phyloP scores from a whole-genome alignment of 306 rosid genomes.

The Casuarina cunninghamiana region DNA sequence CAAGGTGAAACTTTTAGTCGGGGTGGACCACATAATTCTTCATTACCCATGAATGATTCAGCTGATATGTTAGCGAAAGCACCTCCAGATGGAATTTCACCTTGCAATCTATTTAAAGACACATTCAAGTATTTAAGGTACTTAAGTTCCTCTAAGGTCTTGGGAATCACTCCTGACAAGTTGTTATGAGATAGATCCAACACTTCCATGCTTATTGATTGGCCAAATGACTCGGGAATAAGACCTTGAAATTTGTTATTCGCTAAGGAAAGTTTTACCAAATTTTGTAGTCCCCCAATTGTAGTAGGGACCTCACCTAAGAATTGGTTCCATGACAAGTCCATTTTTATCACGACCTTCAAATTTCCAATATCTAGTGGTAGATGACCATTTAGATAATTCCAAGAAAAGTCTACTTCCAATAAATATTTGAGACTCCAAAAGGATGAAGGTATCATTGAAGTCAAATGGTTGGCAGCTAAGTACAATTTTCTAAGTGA shows the following conservation, averaged over 20 bases:
- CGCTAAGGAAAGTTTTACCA: conserved; percentile 25
- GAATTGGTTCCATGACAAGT: conserved; percentile 29
- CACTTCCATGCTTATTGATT: conserved; percentile 20
- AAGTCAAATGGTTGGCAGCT: background rate
- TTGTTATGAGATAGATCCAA: conserved; percentile 30
- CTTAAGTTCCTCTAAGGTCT: conserved; percentile 13
- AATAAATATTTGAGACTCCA: conserved; percentile 15
- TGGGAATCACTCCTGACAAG: conserved; percentile 34
- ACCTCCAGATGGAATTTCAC: conserved; percentile 31
- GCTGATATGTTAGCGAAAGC: conserved; percentile 22
- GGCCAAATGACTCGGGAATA: conserved; percentile 34
- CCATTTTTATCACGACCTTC: conserved; percentile 4
- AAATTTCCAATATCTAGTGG: conserved; percentile 19
- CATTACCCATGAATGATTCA: conserved; percentile 29
- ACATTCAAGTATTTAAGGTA: conserved; percentile 17
- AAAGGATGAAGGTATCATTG: conserved; percentile 4
- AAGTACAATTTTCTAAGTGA: background rate
- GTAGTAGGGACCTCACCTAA: conserved; percentile 28
- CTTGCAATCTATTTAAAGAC: conserved; percentile 33
- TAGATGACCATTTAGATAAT: conserved; percentile 26
- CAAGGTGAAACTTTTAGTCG: conserved; percentile 21
- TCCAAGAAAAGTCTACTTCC: conserved; percentile 10
- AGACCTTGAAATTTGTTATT: conserved; percentile 31
- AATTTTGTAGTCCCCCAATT: conserved; percentile 6
- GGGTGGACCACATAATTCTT: conserved; percentile 29